Percentiles rank a stretch among this genome's conserved stretches.
Conservation (phyloP, 306 rosid genomes). For the Pachyrhizus erosus region DNA sequence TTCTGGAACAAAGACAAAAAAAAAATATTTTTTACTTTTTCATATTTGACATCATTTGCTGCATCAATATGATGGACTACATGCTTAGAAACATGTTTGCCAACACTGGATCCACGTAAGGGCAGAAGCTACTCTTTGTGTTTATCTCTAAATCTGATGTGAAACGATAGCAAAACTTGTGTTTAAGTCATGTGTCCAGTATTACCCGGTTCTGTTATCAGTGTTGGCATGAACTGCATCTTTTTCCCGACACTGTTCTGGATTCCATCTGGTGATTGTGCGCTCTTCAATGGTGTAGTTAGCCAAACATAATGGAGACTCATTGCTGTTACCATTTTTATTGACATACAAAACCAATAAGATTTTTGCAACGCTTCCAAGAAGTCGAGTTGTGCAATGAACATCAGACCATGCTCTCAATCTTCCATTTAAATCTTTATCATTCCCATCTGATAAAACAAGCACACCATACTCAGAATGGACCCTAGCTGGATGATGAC, state of each 20-base stretch:
- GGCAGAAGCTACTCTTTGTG: not conserved
- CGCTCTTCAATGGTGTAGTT: slow-evolving; percentile 56
- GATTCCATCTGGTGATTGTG: slow-evolving; percentile 66
- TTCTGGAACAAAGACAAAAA: not conserved
- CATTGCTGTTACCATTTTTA: slow-evolving; percentile 47
- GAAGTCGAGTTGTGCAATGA: slow-evolving; percentile 68
- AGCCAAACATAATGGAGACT: slow-evolving; percentile 50
- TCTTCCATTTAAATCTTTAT: slow-evolving; percentile 52
- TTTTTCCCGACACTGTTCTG: slow-evolving; percentile 64
- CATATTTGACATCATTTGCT: not conserved
- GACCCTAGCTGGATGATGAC: slow-evolving; percentile 75
- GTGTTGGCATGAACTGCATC: slow-evolving; percentile 43
- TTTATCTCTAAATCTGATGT: not conserved
- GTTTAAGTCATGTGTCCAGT: not conserved
- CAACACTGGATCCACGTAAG: not conserved
- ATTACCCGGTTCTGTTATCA: slow-evolving; percentile 18
- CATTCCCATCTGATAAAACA: slow-evolving; percentile 56
- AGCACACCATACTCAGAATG: slow-evolving; percentile 86
- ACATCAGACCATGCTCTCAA: slow-evolving; percentile 79
- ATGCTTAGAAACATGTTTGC: not conserved
- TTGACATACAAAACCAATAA: slow-evolving; percentile 59
- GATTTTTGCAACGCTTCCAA: slow-evolving; percentile 75
- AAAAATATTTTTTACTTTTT: not conserved
- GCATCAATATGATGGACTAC: not conserved
- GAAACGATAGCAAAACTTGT: not conserved